A percentile compares a stretch with the other conserved stretches of the same genome.
These are phyloP conservation scores for Fulvia fulva DNA, from an alignment of 2,329 filamentous ascomycete species.

Conservation along the genomic window DNA sequence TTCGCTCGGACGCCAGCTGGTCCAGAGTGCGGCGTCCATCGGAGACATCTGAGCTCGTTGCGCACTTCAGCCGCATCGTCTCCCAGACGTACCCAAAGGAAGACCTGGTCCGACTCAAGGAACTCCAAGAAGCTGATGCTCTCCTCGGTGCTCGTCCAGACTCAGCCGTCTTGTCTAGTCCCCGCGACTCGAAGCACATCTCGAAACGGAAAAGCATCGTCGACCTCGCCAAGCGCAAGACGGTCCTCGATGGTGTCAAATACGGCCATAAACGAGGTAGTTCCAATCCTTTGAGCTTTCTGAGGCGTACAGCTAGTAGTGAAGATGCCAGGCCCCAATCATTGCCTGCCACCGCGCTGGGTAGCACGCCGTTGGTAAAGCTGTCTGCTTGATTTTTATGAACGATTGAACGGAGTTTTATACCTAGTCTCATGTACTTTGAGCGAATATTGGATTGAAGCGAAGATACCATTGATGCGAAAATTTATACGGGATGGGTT, in stretches of 20 bases:
- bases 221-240: constrained; percentile 8
- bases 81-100: constrained; percentile 9
- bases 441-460: neutral
- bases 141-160: constrained; percentile 6
- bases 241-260: constrained; percentile 5
- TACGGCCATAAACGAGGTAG: constrained; percentile 9
- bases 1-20: neutral
- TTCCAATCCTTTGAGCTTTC: constrained; percentile 12
- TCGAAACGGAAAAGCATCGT: constrained; percentile 10
- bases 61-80: constrained; percentile 19
- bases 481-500: neutral
- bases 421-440: no score
- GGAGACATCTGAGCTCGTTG: constrained; percentile 9
- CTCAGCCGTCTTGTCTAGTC: constrained; percentile 8
- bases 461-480: neutral
- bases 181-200: neutral
- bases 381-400: neutral
- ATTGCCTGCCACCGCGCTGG: constrained; percentile 2
- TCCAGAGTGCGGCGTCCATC: constrained; percentile 1
- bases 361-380: neutral
- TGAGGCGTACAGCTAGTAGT: constrained; percentile 9
- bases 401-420: neutral
- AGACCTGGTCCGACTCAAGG: neutral
- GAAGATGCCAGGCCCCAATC: constrained; percentile 4
- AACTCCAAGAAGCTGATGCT: neutral